phyloP scores from a whole-genome alignment of 352 stramenopile genomes.

The Phytophthora sp. region DNA sequence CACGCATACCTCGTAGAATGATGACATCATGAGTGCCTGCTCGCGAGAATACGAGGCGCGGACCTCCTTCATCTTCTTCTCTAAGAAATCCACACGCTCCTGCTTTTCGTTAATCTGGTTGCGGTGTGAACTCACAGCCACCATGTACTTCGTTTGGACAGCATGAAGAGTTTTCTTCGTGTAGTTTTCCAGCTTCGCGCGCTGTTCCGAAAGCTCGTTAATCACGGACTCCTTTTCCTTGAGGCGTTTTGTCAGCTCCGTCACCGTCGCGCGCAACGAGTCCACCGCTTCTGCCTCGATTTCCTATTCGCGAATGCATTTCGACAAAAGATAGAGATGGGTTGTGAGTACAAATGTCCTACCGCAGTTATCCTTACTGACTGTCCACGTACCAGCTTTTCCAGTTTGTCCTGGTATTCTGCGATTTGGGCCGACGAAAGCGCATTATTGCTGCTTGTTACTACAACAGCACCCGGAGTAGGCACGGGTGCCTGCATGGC shows the following conservation, averaged over 20 bases:
- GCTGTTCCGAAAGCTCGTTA: slow-evolving; percentile 87
- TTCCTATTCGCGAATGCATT: slow-evolving; percentile 46
- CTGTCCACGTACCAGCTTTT: slow-evolving; percentile 59
- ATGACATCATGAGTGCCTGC: slow-evolving; percentile 89
- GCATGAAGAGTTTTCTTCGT: slow-evolving; percentile 91
- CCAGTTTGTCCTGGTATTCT: slow-evolving; percentile 76
- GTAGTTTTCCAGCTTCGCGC: slow-evolving; percentile 90
- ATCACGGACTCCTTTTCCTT: slow-evolving; percentile 91
- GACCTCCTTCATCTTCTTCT: slow-evolving; percentile 89
- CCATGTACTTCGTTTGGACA: slow-evolving; percentile 93
- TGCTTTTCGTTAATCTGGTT: slow-evolving; percentile 91
- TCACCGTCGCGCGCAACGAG: slow-evolving; percentile 80
- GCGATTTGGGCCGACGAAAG: slow-evolving; percentile 57
- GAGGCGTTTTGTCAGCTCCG: slow-evolving; percentile 81
- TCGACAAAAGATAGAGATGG: neutral
- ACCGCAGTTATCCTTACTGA: neutral
- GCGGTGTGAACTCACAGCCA: slow-evolving; percentile 86
- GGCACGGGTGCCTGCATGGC: slow-evolving; percentile 31
- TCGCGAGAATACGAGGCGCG: slow-evolving; percentile 82
- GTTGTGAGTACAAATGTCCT: slow-evolving; percentile 11
- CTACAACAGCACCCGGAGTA: slow-evolving; percentile 30
- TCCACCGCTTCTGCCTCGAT: slow-evolving; percentile 69
- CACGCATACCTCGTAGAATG: slow-evolving; percentile 81
- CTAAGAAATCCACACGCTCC: slow-evolving; percentile 82
- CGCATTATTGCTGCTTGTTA: slow-evolving; percentile 52